A percentile compares a stretch with the other conserved stretches of the same genome.
Evolutionary conservation across 1,139 yeast species (phyloP).

Genomic region (Pneumocystis jirovecii): DNA sequence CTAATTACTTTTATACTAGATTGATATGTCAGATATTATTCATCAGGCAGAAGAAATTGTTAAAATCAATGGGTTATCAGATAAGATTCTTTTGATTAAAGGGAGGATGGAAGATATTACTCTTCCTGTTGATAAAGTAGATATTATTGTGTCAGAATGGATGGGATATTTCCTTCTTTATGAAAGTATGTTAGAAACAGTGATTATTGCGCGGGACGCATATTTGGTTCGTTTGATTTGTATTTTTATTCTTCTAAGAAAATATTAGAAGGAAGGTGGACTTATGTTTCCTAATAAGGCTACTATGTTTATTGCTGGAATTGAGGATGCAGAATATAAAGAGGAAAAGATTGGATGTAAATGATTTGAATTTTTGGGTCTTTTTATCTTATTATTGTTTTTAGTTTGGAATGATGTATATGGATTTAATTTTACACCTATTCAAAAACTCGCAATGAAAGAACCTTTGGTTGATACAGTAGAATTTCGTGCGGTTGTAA

Average conservation of each 20-base stretch:
- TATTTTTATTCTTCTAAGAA: background rate
- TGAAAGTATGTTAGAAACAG: conserved; percentile 97
- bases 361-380: background rate
- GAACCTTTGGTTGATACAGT: conserved; percentile 95
- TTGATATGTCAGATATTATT: conserved; percentile 88
- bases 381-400: background rate
- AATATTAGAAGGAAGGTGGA: conserved; percentile 41
- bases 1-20: conserved; percentile 2
- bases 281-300: conserved; percentile 92
- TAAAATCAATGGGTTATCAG: conserved; percentile 66
- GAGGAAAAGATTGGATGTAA: conserved; percentile 66
- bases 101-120: conserved; percentile 92
- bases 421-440: conserved; percentile 82
- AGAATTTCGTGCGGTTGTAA: conserved; percentile 59
- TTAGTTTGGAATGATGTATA: conserved; percentile 83
- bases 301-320: conserved; percentile 75
- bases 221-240: conserved; percentile 41
- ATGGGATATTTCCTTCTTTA: conserved; percentile 95
- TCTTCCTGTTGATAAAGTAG: conserved; percentile 66
- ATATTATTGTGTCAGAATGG: conserved; percentile 95
- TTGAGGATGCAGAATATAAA: conserved; percentile 90
- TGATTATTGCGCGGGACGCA: conserved; percentile 81
- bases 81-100: conserved; percentile 73
- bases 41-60: conserved; percentile 85
- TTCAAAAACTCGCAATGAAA: conserved; percentile 58